Conservation (phyloP, 2,329 filamentous ascomycete species). For the Xylaria sp. region DNA sequence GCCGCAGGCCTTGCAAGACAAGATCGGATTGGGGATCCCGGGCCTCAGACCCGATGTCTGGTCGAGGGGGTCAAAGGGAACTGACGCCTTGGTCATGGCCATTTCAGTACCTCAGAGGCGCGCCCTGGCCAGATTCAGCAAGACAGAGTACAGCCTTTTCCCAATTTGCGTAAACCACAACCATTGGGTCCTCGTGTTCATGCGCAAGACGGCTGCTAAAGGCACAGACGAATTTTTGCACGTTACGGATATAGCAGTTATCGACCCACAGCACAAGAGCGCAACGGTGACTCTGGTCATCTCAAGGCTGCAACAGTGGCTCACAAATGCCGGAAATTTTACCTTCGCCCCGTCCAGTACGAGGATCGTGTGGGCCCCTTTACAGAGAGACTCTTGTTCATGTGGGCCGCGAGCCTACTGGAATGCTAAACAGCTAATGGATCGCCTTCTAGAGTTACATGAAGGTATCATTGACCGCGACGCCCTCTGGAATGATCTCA, state of each 20-base stretch:
- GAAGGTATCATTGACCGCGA: slow-evolving; percentile 2
- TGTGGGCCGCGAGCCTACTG: slow-evolving; percentile 35
- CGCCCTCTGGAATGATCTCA: slow-evolving; percentile 26
- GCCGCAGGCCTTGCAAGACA: slow-evolving; percentile 11
- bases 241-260: slow-evolving; percentile 25
- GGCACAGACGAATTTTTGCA: slow-evolving; percentile 9
- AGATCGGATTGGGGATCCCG: slow-evolving; percentile 19
- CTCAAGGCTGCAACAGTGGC: background rate
- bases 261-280: slow-evolving; percentile 21
- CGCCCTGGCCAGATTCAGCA: background rate
- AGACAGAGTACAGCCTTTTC: slow-evolving; percentile 31
- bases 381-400: slow-evolving; percentile 26
- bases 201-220: slow-evolving; percentile 24
- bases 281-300: background rate
- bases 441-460: slow-evolving; percentile 26
- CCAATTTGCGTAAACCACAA: slow-evolving; percentile 22
- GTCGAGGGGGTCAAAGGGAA: background rate
- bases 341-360: background rate
- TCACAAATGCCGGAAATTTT: background rate
- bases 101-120: background rate
- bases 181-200: slow-evolving; percentile 33
- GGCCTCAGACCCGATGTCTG: slow-evolving; percentile 1
- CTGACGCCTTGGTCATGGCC: background rate
- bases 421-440: slow-evolving; percentile 32
- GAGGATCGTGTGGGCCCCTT: slow-evolving; percentile 22